These are phyloP conservation scores for Colletotrichum destructivum DNA, from an alignment of 2,329 filamentous ascomycete species.

Conservation along the genomic window DNA sequence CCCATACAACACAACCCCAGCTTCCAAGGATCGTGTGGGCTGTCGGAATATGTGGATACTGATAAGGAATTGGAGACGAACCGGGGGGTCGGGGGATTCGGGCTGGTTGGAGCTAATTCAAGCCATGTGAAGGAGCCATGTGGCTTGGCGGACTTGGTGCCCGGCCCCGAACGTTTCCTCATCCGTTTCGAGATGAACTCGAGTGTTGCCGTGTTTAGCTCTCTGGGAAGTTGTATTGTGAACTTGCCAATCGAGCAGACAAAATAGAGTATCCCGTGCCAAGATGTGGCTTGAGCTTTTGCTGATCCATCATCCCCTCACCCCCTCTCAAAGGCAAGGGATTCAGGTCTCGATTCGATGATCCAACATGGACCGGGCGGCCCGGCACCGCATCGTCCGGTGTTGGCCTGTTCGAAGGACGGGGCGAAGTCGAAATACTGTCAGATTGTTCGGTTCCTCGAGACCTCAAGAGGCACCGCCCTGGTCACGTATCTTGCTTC, in stretches of 20 bases:
- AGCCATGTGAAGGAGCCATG: conserved; percentile 28
- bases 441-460: background rate
- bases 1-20: background rate
- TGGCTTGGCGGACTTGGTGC: conserved; percentile 23
- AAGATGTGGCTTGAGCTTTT: conserved; percentile 30
- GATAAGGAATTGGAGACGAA: conserved; percentile 37
- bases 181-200: background rate
- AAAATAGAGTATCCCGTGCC: conserved; percentile 8
- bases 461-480: no score
- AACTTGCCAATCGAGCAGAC: background rate
- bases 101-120: conserved; percentile 31
- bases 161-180: conserved; percentile 17
- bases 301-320: conserved; percentile 15
- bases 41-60: conserved; percentile 39
- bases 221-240: no score
- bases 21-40: conserved; percentile 21
- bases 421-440: background rate
- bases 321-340: no score
- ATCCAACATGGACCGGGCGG: background rate
- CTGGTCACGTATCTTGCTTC: no score
- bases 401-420: conserved; percentile 14
- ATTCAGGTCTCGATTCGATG: background rate
- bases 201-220: background rate
- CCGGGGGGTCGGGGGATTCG: conserved; percentile 35
- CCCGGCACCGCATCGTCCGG: background rate